Evolutionary conservation across 139 green algal species (phyloP).

Genomic region (Picochlorum sp.): DNA sequence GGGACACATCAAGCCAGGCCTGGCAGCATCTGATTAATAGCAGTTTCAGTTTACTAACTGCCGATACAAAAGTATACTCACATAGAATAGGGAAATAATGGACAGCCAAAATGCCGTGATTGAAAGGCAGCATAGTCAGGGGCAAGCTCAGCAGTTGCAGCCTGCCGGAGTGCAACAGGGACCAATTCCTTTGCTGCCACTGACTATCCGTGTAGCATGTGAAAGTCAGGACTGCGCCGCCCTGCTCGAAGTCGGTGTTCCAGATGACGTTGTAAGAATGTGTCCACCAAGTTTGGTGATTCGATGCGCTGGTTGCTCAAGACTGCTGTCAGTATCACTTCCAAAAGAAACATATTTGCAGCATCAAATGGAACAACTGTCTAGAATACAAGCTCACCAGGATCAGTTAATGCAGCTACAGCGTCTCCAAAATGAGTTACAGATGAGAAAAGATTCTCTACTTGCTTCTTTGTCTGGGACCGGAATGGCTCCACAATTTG

Average conservation of each 20-base stretch:
- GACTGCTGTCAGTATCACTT: neutral
- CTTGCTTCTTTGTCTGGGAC: too few relatives aligned
- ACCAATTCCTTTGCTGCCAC: neutral
- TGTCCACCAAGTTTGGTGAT: neutral
- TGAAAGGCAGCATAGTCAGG: too few relatives aligned
- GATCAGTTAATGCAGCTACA: neutral
- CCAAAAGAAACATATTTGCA: conserved; percentile 1
- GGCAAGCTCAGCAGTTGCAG: too few relatives aligned
- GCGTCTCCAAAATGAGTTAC: neutral
- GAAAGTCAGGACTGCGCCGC: neutral
- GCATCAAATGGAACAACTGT: neutral
- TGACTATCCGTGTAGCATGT: neutral
- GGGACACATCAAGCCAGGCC: too few relatives aligned
- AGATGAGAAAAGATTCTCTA: neutral
- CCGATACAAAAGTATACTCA: too few relatives aligned
- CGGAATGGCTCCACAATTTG: too few relatives aligned
- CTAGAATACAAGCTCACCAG: conserved; percentile 1
- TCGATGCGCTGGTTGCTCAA: neutral
- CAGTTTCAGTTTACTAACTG: too few relatives aligned
- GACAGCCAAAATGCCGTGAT: too few relatives aligned
- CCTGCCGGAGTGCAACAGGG: too few relatives aligned
- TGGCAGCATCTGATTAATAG: too few relatives aligned
- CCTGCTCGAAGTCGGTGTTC: neutral
- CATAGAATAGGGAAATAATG: too few relatives aligned
- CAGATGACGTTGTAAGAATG: neutral